Evolutionary conservation across 352 stramenopile species (phyloP).

Genomic region (Phytophthora ramorum): DNA sequence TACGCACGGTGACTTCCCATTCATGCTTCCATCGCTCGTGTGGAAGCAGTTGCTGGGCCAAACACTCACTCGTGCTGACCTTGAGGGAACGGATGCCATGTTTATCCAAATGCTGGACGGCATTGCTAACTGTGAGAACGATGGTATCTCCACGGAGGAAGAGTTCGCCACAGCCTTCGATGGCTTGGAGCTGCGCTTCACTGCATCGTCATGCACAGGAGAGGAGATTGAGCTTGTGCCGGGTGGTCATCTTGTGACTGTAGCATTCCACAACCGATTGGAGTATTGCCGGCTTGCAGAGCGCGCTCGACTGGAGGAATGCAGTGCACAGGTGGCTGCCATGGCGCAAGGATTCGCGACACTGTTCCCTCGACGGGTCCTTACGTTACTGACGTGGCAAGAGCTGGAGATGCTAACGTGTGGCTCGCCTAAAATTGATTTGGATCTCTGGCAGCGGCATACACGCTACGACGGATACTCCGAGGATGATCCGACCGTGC

Average conservation of each 20-base stretch:
- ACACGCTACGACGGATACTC: slow-evolving; percentile 91
- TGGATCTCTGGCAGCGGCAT: slow-evolving; percentile 86
- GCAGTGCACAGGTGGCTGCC: slow-evolving; percentile 66
- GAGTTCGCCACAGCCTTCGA: slow-evolving; percentile 85
- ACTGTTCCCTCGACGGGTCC: slow-evolving; percentile 85
- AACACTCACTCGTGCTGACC: slow-evolving; percentile 77
- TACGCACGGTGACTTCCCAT: slow-evolving; percentile 92
- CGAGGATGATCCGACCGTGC: slow-evolving; percentile 82
- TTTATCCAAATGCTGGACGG: slow-evolving; percentile 91
- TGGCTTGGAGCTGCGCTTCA: slow-evolving; percentile 82
- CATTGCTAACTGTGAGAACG: slow-evolving; percentile 83
- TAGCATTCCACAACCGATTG: slow-evolving; percentile 87
- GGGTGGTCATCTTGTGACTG: slow-evolving; percentile 63
- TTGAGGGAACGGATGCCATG: slow-evolving; percentile 91
- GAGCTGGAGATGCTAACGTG: slow-evolving; percentile 93
- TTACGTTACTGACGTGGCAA: slow-evolving; percentile 91
- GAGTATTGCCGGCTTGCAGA: slow-evolving; percentile 87
- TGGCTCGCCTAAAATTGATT: slow-evolving; percentile 91
- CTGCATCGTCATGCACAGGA: slow-evolving; percentile 84
- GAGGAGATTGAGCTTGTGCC: slow-evolving; percentile 85
- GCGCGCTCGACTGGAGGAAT: slow-evolving; percentile 82
- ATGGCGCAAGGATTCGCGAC: slow-evolving; percentile 86
- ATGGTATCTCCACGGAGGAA: slow-evolving; percentile 80
- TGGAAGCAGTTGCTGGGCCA: slow-evolving; percentile 94
- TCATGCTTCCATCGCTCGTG: slow-evolving; percentile 92